Conservation (phyloP, 352 stramenopile genomes). For the Globisporangium megalacanthum region DNA sequence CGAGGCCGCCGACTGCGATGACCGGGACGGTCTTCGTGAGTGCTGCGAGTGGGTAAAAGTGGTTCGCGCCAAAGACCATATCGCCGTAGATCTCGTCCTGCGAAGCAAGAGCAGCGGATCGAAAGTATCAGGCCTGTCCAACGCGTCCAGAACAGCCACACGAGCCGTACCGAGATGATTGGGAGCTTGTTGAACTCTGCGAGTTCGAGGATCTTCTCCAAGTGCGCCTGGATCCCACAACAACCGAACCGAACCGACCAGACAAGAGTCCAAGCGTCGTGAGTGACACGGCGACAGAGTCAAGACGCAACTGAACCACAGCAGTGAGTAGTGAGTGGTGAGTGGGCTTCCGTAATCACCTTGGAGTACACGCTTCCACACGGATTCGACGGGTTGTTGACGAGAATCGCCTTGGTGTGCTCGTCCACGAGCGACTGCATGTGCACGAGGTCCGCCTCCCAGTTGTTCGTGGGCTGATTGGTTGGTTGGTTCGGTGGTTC, state of each 20-base stretch:
- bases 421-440: slow-evolving; percentile 86
- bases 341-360: slow-evolving; percentile 10
- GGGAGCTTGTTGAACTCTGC: slow-evolving; percentile 86
- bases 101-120: too few species aligned
- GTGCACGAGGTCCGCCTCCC: slow-evolving; percentile 91
- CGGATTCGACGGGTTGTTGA: slow-evolving; percentile 96
- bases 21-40: slow-evolving; percentile 81
- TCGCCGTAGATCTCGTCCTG: slow-evolving; percentile 84
- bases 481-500: too few species aligned
- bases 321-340: neutral
- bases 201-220: slow-evolving; percentile 68
- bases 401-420: slow-evolving; percentile 88
- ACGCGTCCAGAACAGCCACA: slow-evolving; percentile 13
- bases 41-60: slow-evolving; percentile 80
- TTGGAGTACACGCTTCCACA: slow-evolving; percentile 94
- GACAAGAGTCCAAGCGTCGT: too few species aligned
- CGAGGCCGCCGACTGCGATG: slow-evolving; percentile 79
- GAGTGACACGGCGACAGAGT: neutral
- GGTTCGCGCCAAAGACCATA: slow-evolving; percentile 70
- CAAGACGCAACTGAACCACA: too few species aligned
- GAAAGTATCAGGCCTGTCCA: neutral
- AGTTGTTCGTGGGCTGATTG: slow-evolving; percentile 78
- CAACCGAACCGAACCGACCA: too few species aligned
- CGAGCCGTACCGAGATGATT: slow-evolving; percentile 86
- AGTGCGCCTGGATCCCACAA: slow-evolving; percentile 32